Evolutionary conservation across 257 asterid species (phyloP), one percentile per base, ranked within the genome.

Genomic region (Solanum boliviense): DNA sequence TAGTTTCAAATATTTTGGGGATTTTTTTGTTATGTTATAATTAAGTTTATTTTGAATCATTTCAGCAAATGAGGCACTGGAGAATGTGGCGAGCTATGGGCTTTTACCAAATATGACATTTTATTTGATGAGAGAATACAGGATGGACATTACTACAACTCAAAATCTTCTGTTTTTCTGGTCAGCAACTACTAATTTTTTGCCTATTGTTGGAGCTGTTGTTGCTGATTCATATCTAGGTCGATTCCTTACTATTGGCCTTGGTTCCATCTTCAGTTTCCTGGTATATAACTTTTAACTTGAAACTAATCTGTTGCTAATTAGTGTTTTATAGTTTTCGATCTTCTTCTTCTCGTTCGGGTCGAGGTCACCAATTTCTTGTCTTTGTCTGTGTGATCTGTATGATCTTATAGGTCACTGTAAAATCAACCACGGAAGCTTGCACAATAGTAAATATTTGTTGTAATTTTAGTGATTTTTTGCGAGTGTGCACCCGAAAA

Each of bases 181-280:
- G 98, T 86, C 94, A 2, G 94, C 98, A 2, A 95, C 97, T 35
- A 88, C 95, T 6, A 94, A 91, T 90, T 94, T 95, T 91, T 83
- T 89, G 87, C 98, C 98, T 1, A 88, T 92, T 27, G 35, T 93
- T 16, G 98, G 98, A 3, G 98, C 98, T 60, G 90, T 95, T 84
- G 88, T 94, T 70, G 94, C 96, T 5, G 98, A 95, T 93, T 94
- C 98, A 3, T 95, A 88, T 48, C 20, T 93, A 68, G 98, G 98
- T 23, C 93, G 96, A 6, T 94, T 93, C 74, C 89, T 91, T 34
- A 93, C 96, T 86, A 95, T 94, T 81, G 91, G 93, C 71, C 31
- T 92, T 25, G 98, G 98, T 46, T 95, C 95, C 48, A 72, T 95
- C 85, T 86, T 88, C 91, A 90, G 91, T 89, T 89, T 94, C 76